Evolutionary conservation across 306 rosid genomes (phyloP).

Genomic region (Delonix regia): DNA sequence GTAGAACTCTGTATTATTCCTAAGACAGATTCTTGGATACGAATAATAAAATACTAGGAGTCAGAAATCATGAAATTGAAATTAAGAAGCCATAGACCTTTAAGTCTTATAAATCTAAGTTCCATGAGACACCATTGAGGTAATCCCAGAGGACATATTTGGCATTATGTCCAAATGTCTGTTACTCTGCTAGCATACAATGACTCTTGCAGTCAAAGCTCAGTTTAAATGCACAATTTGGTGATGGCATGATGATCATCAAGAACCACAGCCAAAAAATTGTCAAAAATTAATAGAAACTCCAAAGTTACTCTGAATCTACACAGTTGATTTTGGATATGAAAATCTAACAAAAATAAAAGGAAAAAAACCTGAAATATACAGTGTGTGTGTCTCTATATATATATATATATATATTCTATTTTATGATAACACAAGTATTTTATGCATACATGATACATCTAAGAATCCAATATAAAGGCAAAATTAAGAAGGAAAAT

Average conservation of each 20-base stretch:
- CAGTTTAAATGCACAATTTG: slow-evolving; percentile 14
- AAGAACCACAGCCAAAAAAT: background rate
- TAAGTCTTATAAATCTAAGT: background rate
- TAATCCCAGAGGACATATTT: background rate
- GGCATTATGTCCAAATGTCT: background rate
- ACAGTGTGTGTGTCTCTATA: too few species aligned
- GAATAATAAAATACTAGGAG: background rate
- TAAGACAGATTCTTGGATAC: background rate
- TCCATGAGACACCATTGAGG: background rate
- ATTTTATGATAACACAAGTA: background rate
- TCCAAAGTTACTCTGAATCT: background rate
- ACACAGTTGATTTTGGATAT: background rate
- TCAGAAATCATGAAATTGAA: background rate
- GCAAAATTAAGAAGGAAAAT: slow-evolving; percentile 21
- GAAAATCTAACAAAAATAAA: slow-evolving; percentile 4
- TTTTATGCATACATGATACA: slow-evolving; percentile 2
- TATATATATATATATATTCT: too few species aligned
- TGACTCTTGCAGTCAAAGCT: background rate
- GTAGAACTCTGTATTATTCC: background rate
- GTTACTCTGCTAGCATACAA: background rate
- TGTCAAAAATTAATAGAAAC: background rate
- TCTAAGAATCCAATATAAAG: slow-evolving; percentile 10
- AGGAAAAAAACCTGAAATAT: background rate
- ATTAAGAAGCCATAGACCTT: background rate
- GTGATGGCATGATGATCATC: background rate